Base-by-base conservation (phyloP, 1,284 basidiomycete species). In the Ganoderma lingzhi region DNA sequence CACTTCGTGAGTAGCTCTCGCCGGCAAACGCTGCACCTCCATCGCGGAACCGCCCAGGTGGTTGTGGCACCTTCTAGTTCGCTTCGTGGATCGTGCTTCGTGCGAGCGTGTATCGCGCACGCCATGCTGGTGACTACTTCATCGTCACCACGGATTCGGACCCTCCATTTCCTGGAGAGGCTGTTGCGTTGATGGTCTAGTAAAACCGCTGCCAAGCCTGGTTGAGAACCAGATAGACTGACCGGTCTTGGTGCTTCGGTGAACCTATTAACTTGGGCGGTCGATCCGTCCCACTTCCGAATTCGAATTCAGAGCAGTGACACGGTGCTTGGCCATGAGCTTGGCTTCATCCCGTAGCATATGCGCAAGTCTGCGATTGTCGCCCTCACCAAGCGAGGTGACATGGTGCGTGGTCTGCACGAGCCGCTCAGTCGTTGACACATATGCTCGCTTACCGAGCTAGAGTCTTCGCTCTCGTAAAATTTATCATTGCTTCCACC, bases 71-170 rank as follows among this genome's bases (percentile, higher is more conserved):
- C 75, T 81, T 10, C 65, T 77, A 19, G 72, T 88, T 1, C 76
- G 80, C 35, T 88, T 88, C 71, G 69, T 82, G 6, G 86, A 88
- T 71, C 84, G 84, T 5, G 83, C 83, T 14, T 80, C 78, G 0
- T 30, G 80, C 89, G 63, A 87, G 86, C 14, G 88, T 89, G 88
- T 2, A 76, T 88, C 69, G 84, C 80, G 73, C 88, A 87, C 67
- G 74, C 75, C 0, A 78, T 84, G 17, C 84, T 23, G 23, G 23
- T 23, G 23, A 87, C 62, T 72, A 73, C 48, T 81, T 78, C 45
- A 78, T 86, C 23, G 74, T 81, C 6, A 35, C 35, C 19, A 75
- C 75, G 23, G 69, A 68, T 30, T 60, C 75, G 23, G 69, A 68
- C 19, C 53, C 30, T 12, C 41, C 15, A 12, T 45, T 3, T 73